phyloP scores from a whole-genome alignment of 1,139 yeast genomes.

The Yamadazyma pseudoaaseri region DNA sequence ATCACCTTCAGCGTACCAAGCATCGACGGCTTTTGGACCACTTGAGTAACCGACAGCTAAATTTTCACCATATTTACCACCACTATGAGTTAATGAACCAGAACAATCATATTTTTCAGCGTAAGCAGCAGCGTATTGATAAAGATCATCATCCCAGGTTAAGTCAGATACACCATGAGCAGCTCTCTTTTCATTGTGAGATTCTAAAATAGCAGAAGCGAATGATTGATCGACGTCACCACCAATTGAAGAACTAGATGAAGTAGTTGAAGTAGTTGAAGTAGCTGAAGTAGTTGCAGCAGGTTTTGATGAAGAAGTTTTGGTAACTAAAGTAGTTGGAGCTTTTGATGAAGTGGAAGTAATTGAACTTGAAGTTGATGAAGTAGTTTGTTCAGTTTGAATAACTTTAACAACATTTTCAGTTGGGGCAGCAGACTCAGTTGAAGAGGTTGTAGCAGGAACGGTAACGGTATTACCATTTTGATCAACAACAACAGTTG shows the following conservation, averaged over 20 bases:
- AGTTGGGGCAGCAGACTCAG: constrained; percentile 4
- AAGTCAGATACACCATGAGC: constrained; percentile 59
- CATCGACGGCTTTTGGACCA: constrained; percentile 60
- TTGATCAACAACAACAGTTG: constrained; percentile 17
- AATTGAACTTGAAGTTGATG: constrained; percentile 5
- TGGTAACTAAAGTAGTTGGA: constrained; percentile 15
- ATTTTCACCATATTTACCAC: constrained; percentile 84
- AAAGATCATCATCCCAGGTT: constrained; percentile 63
- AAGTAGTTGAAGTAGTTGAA: constrained; percentile 7
- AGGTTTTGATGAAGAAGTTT: constrained; percentile 10
- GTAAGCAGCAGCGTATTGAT: constrained; percentile 63
- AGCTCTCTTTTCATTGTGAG: constrained; percentile 70
- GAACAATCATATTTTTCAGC: constrained; percentile 70
- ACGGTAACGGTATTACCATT: constrained; percentile 5
- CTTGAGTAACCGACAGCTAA: constrained; percentile 69
- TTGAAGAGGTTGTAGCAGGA: constrained; percentile 5
- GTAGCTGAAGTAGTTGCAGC: constrained; percentile 5
- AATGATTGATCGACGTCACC: constrained; percentile 28
- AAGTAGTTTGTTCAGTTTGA: constrained; percentile 5
- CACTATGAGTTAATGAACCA: constrained; percentile 67
- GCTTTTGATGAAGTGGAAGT: neutral
- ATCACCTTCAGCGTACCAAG: constrained; percentile 78
- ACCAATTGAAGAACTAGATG: constrained; percentile 13
- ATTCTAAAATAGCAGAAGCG: constrained; percentile 44
- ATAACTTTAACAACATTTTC: neutral